Percentiles rank a stretch among this genome's conserved stretches.
Evolutionary conservation across 2,329 filamentous ascomycete genomes (phyloP).

Genomic region (Magnaporthales sp.): DNA sequence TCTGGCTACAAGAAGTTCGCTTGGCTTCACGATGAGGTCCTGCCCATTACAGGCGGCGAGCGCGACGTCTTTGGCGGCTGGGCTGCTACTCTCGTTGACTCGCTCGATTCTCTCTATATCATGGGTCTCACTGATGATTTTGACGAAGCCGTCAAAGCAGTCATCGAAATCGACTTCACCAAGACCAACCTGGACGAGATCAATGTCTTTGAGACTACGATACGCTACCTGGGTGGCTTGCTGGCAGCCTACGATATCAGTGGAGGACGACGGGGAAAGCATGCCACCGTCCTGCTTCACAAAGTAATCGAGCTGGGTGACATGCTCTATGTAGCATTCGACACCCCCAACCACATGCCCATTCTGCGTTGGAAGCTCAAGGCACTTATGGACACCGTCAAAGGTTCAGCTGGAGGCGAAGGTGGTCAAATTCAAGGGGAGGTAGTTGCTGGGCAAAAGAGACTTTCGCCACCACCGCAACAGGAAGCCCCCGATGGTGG

Average conservation of each 20-base stretch:
- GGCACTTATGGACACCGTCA: slow-evolving; percentile 20
- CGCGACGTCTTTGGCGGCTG: slow-evolving; percentile 41
- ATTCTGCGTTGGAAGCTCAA: slow-evolving; percentile 35
- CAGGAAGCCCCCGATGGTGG: slow-evolving; percentile 27
- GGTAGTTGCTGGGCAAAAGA: neutral
- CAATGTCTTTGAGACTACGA: slow-evolving; percentile 56
- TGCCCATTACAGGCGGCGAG: slow-evolving; percentile 31
- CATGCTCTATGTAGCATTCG: slow-evolving; percentile 43
- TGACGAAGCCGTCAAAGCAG: slow-evolving; percentile 35
- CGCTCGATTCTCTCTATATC: slow-evolving; percentile 51
- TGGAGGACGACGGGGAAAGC: slow-evolving; percentile 23
- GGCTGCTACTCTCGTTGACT: slow-evolving; percentile 60
- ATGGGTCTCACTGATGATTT: slow-evolving; percentile 51
- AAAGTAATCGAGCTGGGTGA: slow-evolving; percentile 46
- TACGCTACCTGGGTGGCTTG: slow-evolving; percentile 44
- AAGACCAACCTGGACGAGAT: slow-evolving; percentile 35
- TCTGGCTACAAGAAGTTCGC: slow-evolving; percentile 35
- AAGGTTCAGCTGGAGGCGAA: neutral
- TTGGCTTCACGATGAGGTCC: slow-evolving; percentile 39
- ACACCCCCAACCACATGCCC: slow-evolving; percentile 45
- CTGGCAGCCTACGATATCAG: slow-evolving; percentile 44
- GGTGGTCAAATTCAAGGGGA: neutral
- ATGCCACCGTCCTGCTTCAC: slow-evolving; percentile 24
- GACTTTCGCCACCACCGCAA: neutral
- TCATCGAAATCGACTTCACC: slow-evolving; percentile 46